These are phyloP conservation scores for Sugiyamaella xylanicola DNA, from an alignment of 1,139 yeast species.

Conservation along the genomic window DNA sequence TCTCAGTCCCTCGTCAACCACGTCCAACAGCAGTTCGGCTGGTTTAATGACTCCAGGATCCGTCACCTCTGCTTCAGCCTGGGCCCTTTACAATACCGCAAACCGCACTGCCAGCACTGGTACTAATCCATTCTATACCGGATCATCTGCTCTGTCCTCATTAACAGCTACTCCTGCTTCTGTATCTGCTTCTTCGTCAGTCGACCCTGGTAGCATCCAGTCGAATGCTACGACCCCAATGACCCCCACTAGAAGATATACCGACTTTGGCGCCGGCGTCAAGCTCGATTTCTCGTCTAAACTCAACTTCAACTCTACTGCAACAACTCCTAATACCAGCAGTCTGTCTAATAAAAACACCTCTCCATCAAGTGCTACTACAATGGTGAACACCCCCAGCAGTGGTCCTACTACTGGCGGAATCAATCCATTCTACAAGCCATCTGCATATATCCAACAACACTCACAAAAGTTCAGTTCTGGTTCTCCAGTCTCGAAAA, in stretches of 20 bases:
- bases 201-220: slow-evolving; percentile 8
- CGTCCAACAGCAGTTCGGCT: slow-evolving; percentile 7
- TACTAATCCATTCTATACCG: not conserved
- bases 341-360: slow-evolving; percentile 18
- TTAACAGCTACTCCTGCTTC: not conserved
- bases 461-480: slow-evolving; percentile 10
- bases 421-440: slow-evolving; percentile 42
- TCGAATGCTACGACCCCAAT: slow-evolving; percentile 26
- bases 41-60: slow-evolving; percentile 21
- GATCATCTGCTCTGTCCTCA: not conserved
- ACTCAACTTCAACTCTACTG: not conserved
- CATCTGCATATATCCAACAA: slow-evolving; percentile 37
- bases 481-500: slow-evolving; percentile 10
- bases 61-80: slow-evolving; percentile 15
- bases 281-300: slow-evolving; percentile 27
- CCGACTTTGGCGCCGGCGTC: slow-evolving; percentile 27
- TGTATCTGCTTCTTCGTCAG: not conserved
- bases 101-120: slow-evolving; percentile 3
- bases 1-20: slow-evolving; percentile 6
- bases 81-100: slow-evolving; percentile 13
- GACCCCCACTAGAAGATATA: slow-evolving; percentile 23
- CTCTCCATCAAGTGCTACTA: slow-evolving; percentile 19
- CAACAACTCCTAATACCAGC: slow-evolving; percentile 18
- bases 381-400: slow-evolving; percentile 12
- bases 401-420: slow-evolving; percentile 28